phyloP scores from a whole-genome alignment of 2,329 filamentous ascomycete genomes.

The Xylaria hypoxylon region DNA sequence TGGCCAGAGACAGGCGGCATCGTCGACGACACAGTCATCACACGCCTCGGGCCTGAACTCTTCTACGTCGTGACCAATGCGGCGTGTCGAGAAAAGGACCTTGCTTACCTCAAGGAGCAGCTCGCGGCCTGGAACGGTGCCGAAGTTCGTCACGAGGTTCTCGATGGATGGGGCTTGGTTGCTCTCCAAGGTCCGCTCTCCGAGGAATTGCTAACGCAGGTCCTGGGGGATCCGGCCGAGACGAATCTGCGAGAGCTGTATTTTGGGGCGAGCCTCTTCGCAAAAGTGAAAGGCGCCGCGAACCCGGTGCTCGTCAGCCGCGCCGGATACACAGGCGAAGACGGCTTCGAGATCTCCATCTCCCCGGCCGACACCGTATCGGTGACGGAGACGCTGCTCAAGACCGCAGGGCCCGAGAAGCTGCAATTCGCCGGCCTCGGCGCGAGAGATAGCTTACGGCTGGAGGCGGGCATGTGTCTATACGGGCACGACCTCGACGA shows the following conservation, averaged over 20 bases:
- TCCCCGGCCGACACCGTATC: conserved; percentile 72
- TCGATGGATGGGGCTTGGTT: conserved; percentile 80
- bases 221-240: conserved; percentile 66
- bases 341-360: conserved; percentile 96
- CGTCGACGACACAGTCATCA: conserved; percentile 93
- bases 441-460: conserved; percentile 88
- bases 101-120: conserved; percentile 78
- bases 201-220: conserved; percentile 73
- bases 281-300: conserved; percentile 69
- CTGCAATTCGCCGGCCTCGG: conserved; percentile 88
- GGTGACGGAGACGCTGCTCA: conserved; percentile 77
- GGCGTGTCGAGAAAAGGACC: conserved; percentile 89
- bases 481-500: conserved; percentile 98
- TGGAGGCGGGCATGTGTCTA: conserved; percentile 99
- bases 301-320: conserved; percentile 78
- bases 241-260: conserved; percentile 74
- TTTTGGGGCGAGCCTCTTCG: conserved; percentile 81
- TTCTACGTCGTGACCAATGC: conserved; percentile 98
- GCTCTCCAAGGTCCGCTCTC: conserved; percentile 90
- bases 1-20: conserved; percentile 87
- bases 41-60: conserved; percentile 75
- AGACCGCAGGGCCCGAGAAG: conserved; percentile 67
- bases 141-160: conserved; percentile 74
- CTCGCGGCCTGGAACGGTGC: conserved; percentile 71
- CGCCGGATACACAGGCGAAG: conserved; percentile 96